Evolutionary conservation across 1,139 yeast genomes (phyloP), one percentile per base, ranked within the genome.

Genomic region (Scheffersomyces segobiensis): DNA sequence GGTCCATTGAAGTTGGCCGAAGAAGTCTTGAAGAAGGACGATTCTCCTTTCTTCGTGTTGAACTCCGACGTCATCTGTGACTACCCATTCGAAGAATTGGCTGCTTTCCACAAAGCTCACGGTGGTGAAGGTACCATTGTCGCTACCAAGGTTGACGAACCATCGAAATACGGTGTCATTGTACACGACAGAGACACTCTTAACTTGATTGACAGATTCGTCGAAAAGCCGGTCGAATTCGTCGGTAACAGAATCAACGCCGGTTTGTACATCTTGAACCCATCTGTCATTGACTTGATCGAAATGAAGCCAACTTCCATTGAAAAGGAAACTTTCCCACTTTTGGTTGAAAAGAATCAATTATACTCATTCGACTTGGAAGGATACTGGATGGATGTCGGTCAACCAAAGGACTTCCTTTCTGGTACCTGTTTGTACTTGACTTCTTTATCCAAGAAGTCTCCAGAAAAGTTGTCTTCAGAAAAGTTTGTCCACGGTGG

Each of bases 381-480:
- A 82, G 99, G 99, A 66, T 96, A 88, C 91, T 96, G 99, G 99
- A 96, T 96, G 99, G 99, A 96, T 78, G 98, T 96, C 69, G 99
- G 99, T 78, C 99, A 96, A 84, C 99, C 99, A 85, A 95, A 95
- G 87, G 99, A 96, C 81, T 96, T 93, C 88, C 83, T 96, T 70
- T 88, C 97, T 61, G 99, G 99, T 77, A 92, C 98, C 72, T 88
- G 93, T 69, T 85, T 95, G 66, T 96, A 93, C 86, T 85, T 96
- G 77, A 86, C 91, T 73, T 89, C 98, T 59, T 82, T 93, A 73
- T 78, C 96, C 69, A 90, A 89, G 85, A 91, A 89, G 80, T 74
- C 80, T 68, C 91, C 98, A 65, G 86, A 85, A 70, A 77, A 81
- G 69, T 87, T 96, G 71, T 84, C 87, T 66, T 76, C 79, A 59